Conservation (phyloP, 257 asterid species). For the Henckelia pumila region DNA sequence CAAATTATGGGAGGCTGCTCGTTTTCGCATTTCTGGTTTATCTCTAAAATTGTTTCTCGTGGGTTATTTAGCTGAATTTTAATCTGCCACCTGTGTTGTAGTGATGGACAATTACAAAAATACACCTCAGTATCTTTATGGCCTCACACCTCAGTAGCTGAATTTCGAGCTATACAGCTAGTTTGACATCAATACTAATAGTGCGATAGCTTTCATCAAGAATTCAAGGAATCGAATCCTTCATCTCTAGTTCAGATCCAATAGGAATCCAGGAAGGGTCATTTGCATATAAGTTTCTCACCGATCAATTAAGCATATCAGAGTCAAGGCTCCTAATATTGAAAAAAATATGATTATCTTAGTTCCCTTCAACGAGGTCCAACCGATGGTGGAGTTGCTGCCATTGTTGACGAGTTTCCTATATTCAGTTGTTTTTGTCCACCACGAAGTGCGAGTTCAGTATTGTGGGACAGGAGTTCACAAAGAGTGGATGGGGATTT, state of each 20-base stretch:
- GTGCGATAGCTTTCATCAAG: slow-evolving; percentile 80
- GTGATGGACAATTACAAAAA: slow-evolving; percentile 85
- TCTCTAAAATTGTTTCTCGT: slow-evolving; percentile 2
- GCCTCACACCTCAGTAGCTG: slow-evolving; percentile 86
- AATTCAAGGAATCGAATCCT: slow-evolving; percentile 72
- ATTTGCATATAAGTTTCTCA: slow-evolving; percentile 67
- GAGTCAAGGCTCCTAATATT: slow-evolving; percentile 59
- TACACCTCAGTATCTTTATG: slow-evolving; percentile 76
- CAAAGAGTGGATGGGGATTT: slow-evolving; percentile 94
- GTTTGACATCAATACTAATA: slow-evolving; percentile 93
- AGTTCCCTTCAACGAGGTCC: slow-evolving; percentile 62
- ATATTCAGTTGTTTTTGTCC: slow-evolving; percentile 66
- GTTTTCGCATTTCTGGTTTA: neutral
- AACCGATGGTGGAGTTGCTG: slow-evolving; percentile 74
- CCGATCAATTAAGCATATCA: slow-evolving; percentile 56
- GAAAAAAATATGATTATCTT: slow-evolving; percentile 64
- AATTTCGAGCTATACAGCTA: slow-evolving; percentile 95
- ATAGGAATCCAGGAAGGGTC: slow-evolving; percentile 94
- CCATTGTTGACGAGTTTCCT: slow-evolving; percentile 94
- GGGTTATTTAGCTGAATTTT: slow-evolving; percentile 9
- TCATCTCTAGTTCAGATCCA: slow-evolving; percentile 62
- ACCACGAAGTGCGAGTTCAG: slow-evolving; percentile 64
- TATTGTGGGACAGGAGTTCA: slow-evolving; percentile 79
- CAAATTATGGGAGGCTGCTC: too few species aligned
- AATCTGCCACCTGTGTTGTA: slow-evolving; percentile 32